Evolutionary conservation across 1,284 basidiomycete genomes (phyloP).

Genomic region (Tilletiaria anomala): DNA sequence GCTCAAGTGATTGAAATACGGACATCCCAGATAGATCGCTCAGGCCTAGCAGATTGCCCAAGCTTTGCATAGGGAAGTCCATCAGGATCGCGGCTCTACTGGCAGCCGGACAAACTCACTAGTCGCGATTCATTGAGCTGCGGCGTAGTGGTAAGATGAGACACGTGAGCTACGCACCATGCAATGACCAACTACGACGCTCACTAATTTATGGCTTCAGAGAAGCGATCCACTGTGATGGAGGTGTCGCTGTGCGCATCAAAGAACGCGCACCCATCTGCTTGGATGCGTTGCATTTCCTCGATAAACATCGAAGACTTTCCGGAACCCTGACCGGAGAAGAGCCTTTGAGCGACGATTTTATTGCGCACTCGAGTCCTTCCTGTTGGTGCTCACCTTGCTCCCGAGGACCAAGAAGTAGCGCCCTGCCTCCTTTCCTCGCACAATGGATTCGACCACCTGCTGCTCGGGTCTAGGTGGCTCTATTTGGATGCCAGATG

Average conservation of each 20-base stretch:
- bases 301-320: conserved; percentile 29
- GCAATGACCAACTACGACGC: no score
- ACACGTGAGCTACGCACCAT: no score
- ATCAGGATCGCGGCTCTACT: no score
- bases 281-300: conserved; percentile 23
- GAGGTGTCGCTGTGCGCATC: conserved; percentile 24
- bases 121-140: conserved; percentile 34
- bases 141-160: no score
- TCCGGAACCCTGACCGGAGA: conserved; percentile 11
- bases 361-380: background rate
- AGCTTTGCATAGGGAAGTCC: no score
- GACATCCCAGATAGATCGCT: conserved; percentile 28
- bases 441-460: conserved; percentile 24
- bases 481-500: conserved; percentile 17
- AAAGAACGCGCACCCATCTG: conserved; percentile 32
- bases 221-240: conserved; percentile 30
- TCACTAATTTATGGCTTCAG: conserved; percentile 28
- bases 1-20: conserved; percentile 23
- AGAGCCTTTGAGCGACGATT: background rate
- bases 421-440: conserved; percentile 24
- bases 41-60: conserved; percentile 29
- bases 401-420: conserved; percentile 31
- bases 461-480: conserved; percentile 23
- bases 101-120: no score
- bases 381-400: conserved; percentile 6